Evolutionary conservation across 2,329 filamentous ascomycete genomes (phyloP).

Genomic region (Scytalidium lignicola): DNA sequence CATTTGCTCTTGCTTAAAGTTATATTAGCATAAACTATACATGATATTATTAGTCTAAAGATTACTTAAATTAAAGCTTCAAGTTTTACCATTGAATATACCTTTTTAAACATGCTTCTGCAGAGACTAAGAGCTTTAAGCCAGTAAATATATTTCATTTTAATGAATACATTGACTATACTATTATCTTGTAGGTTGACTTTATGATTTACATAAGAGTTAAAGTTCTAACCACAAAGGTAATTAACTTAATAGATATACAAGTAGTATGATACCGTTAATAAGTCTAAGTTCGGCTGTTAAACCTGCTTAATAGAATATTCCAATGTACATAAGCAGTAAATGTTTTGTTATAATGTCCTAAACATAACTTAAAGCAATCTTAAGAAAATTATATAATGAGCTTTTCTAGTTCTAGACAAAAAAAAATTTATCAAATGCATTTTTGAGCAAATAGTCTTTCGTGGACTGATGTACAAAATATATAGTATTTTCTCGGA

Average conservation of each 20-base stretch:
- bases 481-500: constrained; percentile 25
- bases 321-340: constrained; percentile 21
- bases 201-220: no score
- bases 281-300: constrained; percentile 20
- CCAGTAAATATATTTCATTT: no score
- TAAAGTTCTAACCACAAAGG: neutral
- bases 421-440: constrained; percentile 25
- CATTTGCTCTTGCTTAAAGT: no score
- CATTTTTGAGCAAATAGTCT: constrained; percentile 30
- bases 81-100: no score
- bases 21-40: no score
- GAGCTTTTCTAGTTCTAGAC: constrained; percentile 18
- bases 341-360: constrained; percentile 32
- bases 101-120: no score
- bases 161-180: no score
- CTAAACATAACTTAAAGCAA: constrained; percentile 29
- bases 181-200: no score
- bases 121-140: no score
- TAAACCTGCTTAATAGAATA: constrained; percentile 17
- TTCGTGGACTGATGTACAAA: constrained; percentile 40
- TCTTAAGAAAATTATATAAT: constrained; percentile 27
- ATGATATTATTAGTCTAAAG: no score
- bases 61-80: no score
- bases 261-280: constrained; percentile 12
- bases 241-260: constrained; percentile 31